Base-by-base conservation (phyloP, 192 early-diverging fungal species). In the Mortierella alpina region DNA sequence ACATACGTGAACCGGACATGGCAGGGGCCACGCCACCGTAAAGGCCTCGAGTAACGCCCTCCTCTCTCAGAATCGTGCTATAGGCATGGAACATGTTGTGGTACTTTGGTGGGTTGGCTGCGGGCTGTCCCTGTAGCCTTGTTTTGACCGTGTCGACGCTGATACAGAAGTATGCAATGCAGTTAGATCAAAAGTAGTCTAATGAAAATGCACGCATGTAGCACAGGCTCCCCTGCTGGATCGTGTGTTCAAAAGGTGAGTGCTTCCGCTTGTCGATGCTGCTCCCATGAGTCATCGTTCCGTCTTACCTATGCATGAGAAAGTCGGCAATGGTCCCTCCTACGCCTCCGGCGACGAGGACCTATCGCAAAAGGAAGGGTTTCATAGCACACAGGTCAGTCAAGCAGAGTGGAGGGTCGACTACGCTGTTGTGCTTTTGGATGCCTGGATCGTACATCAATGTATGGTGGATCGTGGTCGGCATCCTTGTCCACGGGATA, bases 11-110 rank as follows among this genome's bases (percentile, higher is more conserved):
- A 11, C 88, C 88, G 5, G 85, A 62, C 82, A 90, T 90, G 42
- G 88, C 88, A 59, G 88, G 88, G 5, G 84, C 84, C n/a, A 90
- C 63, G 41, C 88, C 88, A 53, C 85, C 75, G 70, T 90, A 88
- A 4, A 90, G 61, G 39, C 88, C 88, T 71, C 85, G 59, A 20
- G 80, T 20, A 15, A 88, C 58, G 23, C 88, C 88, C 52, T 90
- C 88, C 69, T 90, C 84, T 40, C 82, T 82, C 17, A 86, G 66
- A 53, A 90, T 90, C 15, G 84, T 73, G 46, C 81, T 60, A 73
- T 88, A 90, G 54, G 88, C 77, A 57, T 90, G 86, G 40, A 88
- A 61, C 88, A 90, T 90, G 69, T 86, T 90, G 57, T 79, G 56
- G 65, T 90, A 90, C 49, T 90, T 90, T 51, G 66, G 66, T 7